Evolutionary conservation across 208 protist species (phyloP), one percentile per base, ranked within the genome.

Genomic region (Leishmania lainsoni): DNA sequence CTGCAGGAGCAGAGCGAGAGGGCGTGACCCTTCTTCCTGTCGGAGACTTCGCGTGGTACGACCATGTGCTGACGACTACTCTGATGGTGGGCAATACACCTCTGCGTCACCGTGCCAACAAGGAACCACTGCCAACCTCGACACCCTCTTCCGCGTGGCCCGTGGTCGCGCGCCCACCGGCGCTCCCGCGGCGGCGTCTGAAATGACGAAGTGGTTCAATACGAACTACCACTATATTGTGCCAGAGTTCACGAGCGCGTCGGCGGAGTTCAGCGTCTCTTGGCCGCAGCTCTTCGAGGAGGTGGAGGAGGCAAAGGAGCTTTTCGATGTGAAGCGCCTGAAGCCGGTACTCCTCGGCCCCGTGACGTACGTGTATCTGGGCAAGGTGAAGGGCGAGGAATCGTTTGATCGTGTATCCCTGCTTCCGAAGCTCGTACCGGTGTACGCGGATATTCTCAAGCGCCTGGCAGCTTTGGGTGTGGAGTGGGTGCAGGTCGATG

Each of bases 141-240:
- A 96, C 75, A 95, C 93, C 0, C 92, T 94, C 70, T 98, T 98
- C 81, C 91, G 91, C n/a, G 91, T 96, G 76, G 95, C 75, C n/a
- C 90, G 96, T 69, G 96, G 96, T 68, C 88, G 88, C 35, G 86
- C 87, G 5, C 84, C 86, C 3, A 88, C 83, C 68, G 90, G 89
- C n/a, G 75, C 75, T 2, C 87, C 90, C 42, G 91, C 93, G 8
- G 85, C 88, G 16, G 88, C 90, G 1, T 70, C 91, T 9, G 94
- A 98, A 79, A 98, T 98, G 96, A 97, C 90, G 56, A 98, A 98
- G 80, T 98, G 94, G 94, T 98, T 98, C 81, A 96, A 98, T 80
- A 97, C 95, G 48, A 98, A 98, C 88, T 98, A 98, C 79, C 96
- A 98, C 78, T 97, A 97, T 84, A 96, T 98, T 68, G 94, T 97